Evolutionary conservation across 192 early-diverging fungal species (phyloP).

Genomic region (Rhizoclosmatium globosum): DNA sequence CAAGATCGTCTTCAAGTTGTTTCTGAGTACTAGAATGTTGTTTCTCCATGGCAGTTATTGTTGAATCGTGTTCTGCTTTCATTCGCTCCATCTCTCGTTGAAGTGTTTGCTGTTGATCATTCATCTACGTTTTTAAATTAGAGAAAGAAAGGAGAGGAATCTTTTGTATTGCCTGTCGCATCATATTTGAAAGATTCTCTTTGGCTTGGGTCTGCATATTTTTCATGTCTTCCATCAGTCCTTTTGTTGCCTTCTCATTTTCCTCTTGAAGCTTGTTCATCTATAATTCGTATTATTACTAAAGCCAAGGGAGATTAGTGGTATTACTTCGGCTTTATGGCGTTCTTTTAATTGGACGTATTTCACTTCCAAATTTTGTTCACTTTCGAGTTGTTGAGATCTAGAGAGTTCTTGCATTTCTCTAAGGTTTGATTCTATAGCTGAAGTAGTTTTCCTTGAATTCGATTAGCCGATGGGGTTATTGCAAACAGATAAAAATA

Average conservation of each 20-base stretch:
- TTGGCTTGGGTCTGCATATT: background rate
- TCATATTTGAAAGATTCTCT: slow-evolving; percentile 31
- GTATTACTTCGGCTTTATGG: slow-evolving; percentile 22
- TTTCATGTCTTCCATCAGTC: slow-evolving; percentile 21
- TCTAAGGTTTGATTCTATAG: slow-evolving; percentile 3
- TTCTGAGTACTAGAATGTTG: background rate
- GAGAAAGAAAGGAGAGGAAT: background rate
- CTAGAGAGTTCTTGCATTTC: slow-evolving; percentile 7
- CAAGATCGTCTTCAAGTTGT: slow-evolving; percentile 17
- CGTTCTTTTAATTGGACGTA: slow-evolving; percentile 5
- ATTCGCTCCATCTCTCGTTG: slow-evolving; percentile 30
- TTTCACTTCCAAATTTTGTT: background rate
- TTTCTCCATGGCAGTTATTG: slow-evolving; percentile 25
- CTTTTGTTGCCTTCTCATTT: slow-evolving; percentile 23
- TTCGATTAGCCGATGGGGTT: background rate
- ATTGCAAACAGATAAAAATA: background rate
- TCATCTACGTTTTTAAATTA: slow-evolving; percentile 6
- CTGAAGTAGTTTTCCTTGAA: background rate
- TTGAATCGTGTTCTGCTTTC: slow-evolving; percentile 5
- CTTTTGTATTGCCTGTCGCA: slow-evolving; percentile 10
- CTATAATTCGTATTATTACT: slow-evolving; percentile 25
- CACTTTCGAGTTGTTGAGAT: slow-evolving; percentile 26
- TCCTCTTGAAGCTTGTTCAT: slow-evolving; percentile 23
- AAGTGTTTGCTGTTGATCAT: slow-evolving; percentile 24
- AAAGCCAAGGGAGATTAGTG: too few species aligned